Evolutionary conservation across 148 eudicot species (phyloP).

Genomic region (Vaccinium myrtillus): DNA sequence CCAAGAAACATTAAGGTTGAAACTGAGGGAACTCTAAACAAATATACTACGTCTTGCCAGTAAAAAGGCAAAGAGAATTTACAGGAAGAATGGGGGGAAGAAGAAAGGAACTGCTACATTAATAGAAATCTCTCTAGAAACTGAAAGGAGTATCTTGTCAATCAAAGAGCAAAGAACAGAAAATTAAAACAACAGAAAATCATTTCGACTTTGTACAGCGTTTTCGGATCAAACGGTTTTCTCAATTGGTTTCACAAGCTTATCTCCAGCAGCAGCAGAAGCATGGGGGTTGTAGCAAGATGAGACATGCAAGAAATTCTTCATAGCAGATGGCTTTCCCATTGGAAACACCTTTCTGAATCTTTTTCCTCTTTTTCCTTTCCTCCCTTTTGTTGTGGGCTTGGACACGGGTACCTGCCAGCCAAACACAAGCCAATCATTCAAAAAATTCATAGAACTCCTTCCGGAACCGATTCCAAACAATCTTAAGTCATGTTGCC

Average conservation of each 20-base stretch:
- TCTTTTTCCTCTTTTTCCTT: not conserved
- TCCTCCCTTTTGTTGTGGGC: not conserved
- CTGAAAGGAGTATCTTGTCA: not conserved
- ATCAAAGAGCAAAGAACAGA: not conserved
- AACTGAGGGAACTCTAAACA: no score
- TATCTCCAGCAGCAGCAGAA: not conserved
- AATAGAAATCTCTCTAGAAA: not conserved
- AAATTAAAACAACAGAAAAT: not conserved
- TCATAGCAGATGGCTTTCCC: constrained; percentile 3
- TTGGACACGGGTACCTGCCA: not conserved
- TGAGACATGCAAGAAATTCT: not conserved
- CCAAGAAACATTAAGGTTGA: no score
- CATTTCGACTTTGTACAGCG: not conserved
- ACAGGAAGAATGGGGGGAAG: not conserved
- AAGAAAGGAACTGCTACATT: not conserved
- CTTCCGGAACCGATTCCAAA: not conserved
- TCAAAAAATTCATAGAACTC: not conserved
- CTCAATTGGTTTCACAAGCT: not conserved
- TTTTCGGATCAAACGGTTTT: not conserved
- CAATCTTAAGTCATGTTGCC: not conserved
- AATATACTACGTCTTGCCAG: not conserved
- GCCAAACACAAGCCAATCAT: not conserved
- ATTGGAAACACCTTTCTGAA: constrained; percentile 8
- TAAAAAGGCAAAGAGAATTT: not conserved
- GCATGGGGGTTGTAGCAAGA: not conserved